These are phyloP conservation scores for Sclerotinia spermophila DNA, from an alignment of 2,329 filamentous ascomycete genomes.

Conservation along the genomic window DNA sequence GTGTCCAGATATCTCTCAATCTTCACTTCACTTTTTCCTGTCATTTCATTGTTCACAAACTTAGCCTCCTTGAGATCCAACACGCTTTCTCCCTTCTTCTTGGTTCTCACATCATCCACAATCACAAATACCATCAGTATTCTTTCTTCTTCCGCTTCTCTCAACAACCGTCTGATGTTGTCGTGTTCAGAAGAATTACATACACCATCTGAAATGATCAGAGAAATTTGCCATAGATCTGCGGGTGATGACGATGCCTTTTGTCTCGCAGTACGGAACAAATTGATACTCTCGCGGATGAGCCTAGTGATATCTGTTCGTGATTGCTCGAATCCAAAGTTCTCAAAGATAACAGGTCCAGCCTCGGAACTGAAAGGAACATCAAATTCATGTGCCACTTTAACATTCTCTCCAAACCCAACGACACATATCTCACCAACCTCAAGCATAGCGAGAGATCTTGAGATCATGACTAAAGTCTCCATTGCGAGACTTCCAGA, in stretches of 20 bases:
- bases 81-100: conserved; percentile 63
- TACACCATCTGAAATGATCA: conserved; percentile 91
- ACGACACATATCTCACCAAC: conserved; percentile 89
- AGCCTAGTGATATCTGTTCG: conserved; percentile 82
- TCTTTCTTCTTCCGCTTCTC: conserved; percentile 84
- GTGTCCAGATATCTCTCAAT: conserved; percentile 90
- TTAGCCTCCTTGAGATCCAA: conserved; percentile 83
- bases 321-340: conserved; percentile 80
- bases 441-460: conserved; percentile 86
- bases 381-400: conserved; percentile 81
- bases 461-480: conserved; percentile 86
- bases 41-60: conserved; percentile 64
- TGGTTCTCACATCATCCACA: conserved; percentile 64
- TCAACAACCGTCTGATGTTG: conserved; percentile 73
- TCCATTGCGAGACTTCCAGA: conserved; percentile 83
- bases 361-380: conserved; percentile 77
- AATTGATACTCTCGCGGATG: conserved; percentile 70
- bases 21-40: conserved; percentile 62
- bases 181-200: conserved; percentile 81
- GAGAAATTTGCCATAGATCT: conserved; percentile 91
- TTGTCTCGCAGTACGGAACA: conserved; percentile 72
- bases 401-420: conserved; percentile 80
- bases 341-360: conserved; percentile 77
- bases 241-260: conserved; percentile 47
- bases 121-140: conserved; percentile 99